Base-by-base conservation (phyloP, 768 basidiomycete species). In the Mycena capillaripes region DNA sequence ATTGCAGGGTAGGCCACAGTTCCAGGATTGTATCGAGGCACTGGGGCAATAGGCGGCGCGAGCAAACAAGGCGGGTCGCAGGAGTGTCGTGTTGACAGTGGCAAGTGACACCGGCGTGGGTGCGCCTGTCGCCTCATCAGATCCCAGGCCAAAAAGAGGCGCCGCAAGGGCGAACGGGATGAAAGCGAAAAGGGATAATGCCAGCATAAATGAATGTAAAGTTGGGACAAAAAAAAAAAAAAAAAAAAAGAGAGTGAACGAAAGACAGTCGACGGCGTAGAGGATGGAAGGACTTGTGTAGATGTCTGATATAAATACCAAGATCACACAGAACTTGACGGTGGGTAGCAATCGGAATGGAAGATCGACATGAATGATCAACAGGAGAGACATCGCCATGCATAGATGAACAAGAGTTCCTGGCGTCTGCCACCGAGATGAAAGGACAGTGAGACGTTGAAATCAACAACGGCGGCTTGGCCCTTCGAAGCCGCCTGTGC, bases 1-100 rank as follows among this genome's bases (percentile, higher is more conserved):
- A 1, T 66, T 8, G 55, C 73, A 70, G 6, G 73, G 64, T 27
- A 21, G 0, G 11, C 73, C 69, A 25, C 73, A 74, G 34, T 8
- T 55, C 80, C 78, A 81, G 52, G 76, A 79, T 34, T 73, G 69
- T 12, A 86, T 78, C 6, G 79, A 76, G 0, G 64, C 75, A 21
- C 76, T 75, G 16, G 81, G 77, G 75, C 84, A 86, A 68, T 86
- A 87, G 27, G 80, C 83, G 19, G 83, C 79, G 0, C 82, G 83
- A 8, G 75, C 70, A 70, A 86, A 86, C 48, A 78, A 71, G 1
- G 83, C 84, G 11, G 84, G 81, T 1, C 82, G 79, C 8, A 77
- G 32, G 42, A 73, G 68, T 0, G 72, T 73, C 38, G 65, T 57
- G 63, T 70, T 73, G 40, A 56, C 63, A 7, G 68, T 70, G 9